These are phyloP conservation scores for Sporothrix sp. DNA, from an alignment of 2,329 filamentous ascomycete species.

Conservation along the genomic window DNA sequence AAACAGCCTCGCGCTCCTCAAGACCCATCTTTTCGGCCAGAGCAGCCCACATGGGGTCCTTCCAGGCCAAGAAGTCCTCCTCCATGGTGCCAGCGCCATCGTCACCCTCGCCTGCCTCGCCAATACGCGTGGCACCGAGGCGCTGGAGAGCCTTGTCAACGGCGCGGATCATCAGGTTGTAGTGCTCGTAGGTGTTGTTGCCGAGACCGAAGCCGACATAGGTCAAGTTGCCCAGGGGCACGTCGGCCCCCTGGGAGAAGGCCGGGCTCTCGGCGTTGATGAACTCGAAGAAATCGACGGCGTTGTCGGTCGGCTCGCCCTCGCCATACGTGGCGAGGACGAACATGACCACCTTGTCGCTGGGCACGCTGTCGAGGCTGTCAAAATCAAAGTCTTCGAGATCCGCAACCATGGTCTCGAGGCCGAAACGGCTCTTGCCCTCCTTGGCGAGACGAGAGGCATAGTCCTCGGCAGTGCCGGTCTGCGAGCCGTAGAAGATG, in stretches of 20 bases:
- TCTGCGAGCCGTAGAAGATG: constrained; percentile 97
- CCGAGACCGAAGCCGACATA: constrained; percentile 94
- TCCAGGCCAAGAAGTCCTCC: constrained; percentile 98
- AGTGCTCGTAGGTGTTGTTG: constrained; percentile 99
- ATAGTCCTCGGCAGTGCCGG: constrained; percentile 96
- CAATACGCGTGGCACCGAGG: constrained; percentile 75
- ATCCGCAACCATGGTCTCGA: constrained; percentile 97
- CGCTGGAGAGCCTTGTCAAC: constrained; percentile 73
- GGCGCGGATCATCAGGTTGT: constrained; percentile 96
- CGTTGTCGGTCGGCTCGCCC: constrained; percentile 96
- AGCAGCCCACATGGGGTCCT: constrained; percentile 95
- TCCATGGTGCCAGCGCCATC: constrained; percentile 99
- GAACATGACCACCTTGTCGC: constrained; percentile 89
- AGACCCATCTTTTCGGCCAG: constrained; percentile 74
- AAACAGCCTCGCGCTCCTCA: constrained; percentile 91
- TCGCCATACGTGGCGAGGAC: constrained; percentile 96
- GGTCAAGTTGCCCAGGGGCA: constrained; percentile 71
- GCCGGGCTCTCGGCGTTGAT: constrained; percentile 69
- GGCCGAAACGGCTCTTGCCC: constrained; percentile 87
- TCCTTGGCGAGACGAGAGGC: constrained; percentile 94
- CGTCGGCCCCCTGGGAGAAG: constrained; percentile 67
- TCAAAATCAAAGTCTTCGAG: constrained; percentile 97
- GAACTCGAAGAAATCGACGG: constrained; percentile 98
- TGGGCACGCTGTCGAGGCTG: constrained; percentile 77
- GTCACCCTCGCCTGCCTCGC: constrained; percentile 85